Conservation (phyloP, 805 yeast species). For the Sungouiella blattae region DNA sequence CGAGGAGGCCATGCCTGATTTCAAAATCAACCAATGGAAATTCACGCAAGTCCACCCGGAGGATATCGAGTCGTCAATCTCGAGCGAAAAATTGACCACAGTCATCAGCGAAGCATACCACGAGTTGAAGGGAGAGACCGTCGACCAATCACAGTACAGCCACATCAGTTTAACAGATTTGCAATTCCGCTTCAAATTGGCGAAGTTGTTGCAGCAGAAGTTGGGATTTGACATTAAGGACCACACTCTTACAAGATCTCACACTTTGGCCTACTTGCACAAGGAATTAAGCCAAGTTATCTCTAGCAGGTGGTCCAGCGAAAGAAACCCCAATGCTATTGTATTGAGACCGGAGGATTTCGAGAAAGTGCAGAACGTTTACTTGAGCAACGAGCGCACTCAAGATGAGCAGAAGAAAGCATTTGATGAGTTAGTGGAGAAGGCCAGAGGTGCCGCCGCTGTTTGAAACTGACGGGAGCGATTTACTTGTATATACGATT, state of each 20-base stretch:
- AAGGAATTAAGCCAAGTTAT: conserved; percentile 36
- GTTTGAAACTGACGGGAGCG: too few species aligned
- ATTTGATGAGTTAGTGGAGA: conserved; percentile 43
- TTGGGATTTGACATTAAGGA: conserved; percentile 57
- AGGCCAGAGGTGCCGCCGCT: conserved; percentile 43
- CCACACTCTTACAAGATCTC: conserved; percentile 39
- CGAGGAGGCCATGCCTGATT: conserved; percentile 32
- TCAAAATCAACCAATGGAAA: conserved; percentile 37
- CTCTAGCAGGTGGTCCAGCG: conserved; percentile 46
- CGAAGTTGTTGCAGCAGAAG: conserved; percentile 45
- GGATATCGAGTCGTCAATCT: conserved; percentile 28
- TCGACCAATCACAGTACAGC: conserved; percentile 7
- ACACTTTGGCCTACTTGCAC: conserved; percentile 36
- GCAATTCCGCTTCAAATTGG: conserved; percentile 43
- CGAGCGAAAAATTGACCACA: conserved; percentile 20
- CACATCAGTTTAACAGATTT: conserved; percentile 31
- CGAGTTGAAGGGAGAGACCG: conserved; percentile 16
- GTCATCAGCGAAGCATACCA: conserved; percentile 25
- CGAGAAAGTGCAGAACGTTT: conserved; percentile 50
- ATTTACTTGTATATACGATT: too few species aligned
- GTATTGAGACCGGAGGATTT: conserved; percentile 55
- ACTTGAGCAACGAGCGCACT: conserved; percentile 49
- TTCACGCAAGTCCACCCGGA: conserved; percentile 16
- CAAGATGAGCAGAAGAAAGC: conserved; percentile 43
- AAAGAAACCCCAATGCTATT: conserved; percentile 73